phyloP scores from a whole-genome alignment of 495 filamentous ascomycete species.

The Trichoderma asperelloides region DNA sequence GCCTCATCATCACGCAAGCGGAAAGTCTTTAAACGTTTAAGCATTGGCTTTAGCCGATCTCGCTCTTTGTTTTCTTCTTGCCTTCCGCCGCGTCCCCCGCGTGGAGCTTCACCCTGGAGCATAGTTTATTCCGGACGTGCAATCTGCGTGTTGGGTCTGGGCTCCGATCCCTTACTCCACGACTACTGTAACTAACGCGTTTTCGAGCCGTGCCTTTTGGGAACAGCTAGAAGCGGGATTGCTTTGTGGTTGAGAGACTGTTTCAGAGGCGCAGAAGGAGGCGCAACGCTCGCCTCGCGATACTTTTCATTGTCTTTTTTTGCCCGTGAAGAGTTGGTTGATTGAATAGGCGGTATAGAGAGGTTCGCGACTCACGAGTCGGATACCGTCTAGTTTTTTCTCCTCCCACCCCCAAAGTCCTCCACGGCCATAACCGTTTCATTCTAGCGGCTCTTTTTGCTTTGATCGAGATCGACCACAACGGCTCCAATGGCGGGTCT shows the following conservation, averaged over 20 bases:
- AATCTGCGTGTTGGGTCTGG: background rate
- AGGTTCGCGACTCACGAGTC: background rate
- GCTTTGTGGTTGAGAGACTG: too few species aligned
- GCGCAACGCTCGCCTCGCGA: background rate
- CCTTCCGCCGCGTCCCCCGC: background rate
- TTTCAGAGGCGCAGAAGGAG: background rate
- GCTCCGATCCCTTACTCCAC: background rate
- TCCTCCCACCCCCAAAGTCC: background rate
- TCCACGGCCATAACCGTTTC: background rate
- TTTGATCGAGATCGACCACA: background rate
- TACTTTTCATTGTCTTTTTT: background rate
- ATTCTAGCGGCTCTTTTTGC: background rate
- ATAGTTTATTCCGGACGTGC: background rate
- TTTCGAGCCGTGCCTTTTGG: background rate
- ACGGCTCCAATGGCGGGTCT: slow-evolving; percentile 10
- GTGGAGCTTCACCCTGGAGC: background rate
- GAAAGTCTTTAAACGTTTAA: background rate
- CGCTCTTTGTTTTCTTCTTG: background rate
- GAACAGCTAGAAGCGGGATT: too few species aligned
- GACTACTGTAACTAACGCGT: background rate
- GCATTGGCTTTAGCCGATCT: background rate
- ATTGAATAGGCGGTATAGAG: background rate
- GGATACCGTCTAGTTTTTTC: background rate
- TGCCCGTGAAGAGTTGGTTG: background rate
- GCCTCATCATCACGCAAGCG: background rate